Conservation (phyloP, 208 protist species). For the Crithidia acanthocephali region DNA sequence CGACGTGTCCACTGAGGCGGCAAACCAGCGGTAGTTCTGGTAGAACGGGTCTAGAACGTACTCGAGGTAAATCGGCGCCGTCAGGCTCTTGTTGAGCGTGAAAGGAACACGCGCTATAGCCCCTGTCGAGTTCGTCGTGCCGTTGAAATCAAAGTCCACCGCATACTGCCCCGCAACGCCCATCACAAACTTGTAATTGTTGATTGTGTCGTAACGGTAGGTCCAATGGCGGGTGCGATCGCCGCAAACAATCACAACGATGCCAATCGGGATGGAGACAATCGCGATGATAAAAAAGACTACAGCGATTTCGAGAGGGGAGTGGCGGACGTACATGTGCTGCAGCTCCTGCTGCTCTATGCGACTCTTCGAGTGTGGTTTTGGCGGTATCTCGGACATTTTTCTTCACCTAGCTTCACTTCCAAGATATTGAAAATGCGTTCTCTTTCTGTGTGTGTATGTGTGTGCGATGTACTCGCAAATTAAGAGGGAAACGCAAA, state of each 20-base stretch:
- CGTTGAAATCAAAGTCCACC: constrained; percentile 58
- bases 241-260: constrained; percentile 83
- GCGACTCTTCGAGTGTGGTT: constrained; percentile 40
- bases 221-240: constrained; percentile 58
- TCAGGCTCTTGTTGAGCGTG: constrained; percentile 68
- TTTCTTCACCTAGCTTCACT: background rate
- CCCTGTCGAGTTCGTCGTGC: constrained; percentile 44
- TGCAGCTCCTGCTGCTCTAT: constrained; percentile 95
- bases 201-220: constrained; percentile 81
- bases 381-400: constrained; percentile 33
- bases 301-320: constrained; percentile 87
- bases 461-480: no score
- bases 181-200: constrained; percentile 50
- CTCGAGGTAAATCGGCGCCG: constrained; percentile 95
- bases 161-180: constrained; percentile 25
- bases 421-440: no score
- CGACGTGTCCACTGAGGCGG: constrained; percentile 47
- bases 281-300: constrained; percentile 94
- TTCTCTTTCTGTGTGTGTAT: no score
- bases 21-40: constrained; percentile 98
- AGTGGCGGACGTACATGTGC: constrained; percentile 96
- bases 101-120: constrained; percentile 50
- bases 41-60: constrained; percentile 98
- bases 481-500: no score
- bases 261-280: constrained; percentile 95